Evolutionary conservation across 202 grass and related monocot species (phyloP), one percentile per base, ranked within the genome.

Genomic region (Digitaria exilis): DNA sequence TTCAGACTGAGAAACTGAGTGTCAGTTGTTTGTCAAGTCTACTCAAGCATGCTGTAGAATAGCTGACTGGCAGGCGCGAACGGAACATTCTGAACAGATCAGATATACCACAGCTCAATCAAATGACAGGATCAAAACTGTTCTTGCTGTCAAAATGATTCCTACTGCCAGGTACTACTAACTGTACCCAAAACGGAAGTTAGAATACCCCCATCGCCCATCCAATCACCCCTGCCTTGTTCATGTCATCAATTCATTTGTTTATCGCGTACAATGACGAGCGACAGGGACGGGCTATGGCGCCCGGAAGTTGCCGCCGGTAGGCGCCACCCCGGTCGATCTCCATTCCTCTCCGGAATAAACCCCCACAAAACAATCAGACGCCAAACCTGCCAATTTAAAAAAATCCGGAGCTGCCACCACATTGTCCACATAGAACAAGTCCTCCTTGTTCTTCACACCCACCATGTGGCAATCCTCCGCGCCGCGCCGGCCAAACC

Each of bases 371-470:
- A n/a, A n/a, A 25, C 51, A 15, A 69, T 9, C 31, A 16, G 72
- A 62, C 31, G 85, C 64, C 54, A 87, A 71, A 70, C 6, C 21
- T 9, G 24, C 2, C 83, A 78, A n/a, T n/a, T 73, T 78, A 88
- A 85, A 85, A 52, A 76, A 81, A 1, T 2, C 8, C 31, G 1
- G 48, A 58, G 73, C 48, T 24, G 50, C 50, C 68, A 86, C 14
- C 88, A 69, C 42, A 91, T 72, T 82, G 89, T 83, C 14, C 88
- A 69, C 42, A 91, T 72, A 84, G 89, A 94, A 94, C 86, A 82
- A 91, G 89, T 85, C 92, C 4, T 70, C 67, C 86, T 94, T 87
- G 84, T 89, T 94, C 84, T 94, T 91, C 22, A 87, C 92, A 89
- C 92, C 89, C 66, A 79, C 70, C 92, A 87, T 87, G 86, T 94